Base-by-base conservation (phyloP, 305 asterid species). In the Lippia alba region DNA sequence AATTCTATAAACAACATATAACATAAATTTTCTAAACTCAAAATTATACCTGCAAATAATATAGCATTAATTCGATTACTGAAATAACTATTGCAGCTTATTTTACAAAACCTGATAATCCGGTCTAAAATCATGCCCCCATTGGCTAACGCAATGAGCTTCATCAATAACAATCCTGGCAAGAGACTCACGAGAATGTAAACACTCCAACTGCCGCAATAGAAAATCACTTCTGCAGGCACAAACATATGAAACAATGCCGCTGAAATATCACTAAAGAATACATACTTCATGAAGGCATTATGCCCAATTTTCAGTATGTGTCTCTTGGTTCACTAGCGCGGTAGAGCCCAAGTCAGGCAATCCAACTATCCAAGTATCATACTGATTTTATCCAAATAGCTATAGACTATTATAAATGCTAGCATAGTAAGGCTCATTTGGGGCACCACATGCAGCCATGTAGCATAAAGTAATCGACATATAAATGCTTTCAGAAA, bases 61-160 rank as follows among this genome's bases (percentile, higher is more conserved):
- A 7, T 11, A 50, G 68, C 46, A 56, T 41, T 40, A 54, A 66
- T 60, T 60, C 12, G 6, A 67, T 33, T 60, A 56, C 61, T 45
- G 46, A 65, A 62, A 66, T 39, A 69, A 16, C n/a, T 41, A 66
- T 17, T n/a, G 18, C 2, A 20, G 30, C 30, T 62, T 15, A 62
- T 55, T 9, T 56, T 44, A 30, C 54, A 76, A 68, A 74, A 95
- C 98, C 99, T 95, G 98, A 81, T 95, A 95, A 85, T 95, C 99
- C 12, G 99, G 99, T 78, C 99, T 85, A 80, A 95, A 95, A 79
- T 95, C 99, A 83, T 95, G 99, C 67, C 99, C 99, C 99, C 99
- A 95, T 72, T 95, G 99, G 84, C 99, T 95, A 64, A 95, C 97
- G 81, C 99, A 95, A 62, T 95, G 99, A 82, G 99, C 99, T 86